Evolutionary conservation across 495 filamentous ascomycete genomes (phyloP).

Genomic region (Trypethelium eluteriae): DNA sequence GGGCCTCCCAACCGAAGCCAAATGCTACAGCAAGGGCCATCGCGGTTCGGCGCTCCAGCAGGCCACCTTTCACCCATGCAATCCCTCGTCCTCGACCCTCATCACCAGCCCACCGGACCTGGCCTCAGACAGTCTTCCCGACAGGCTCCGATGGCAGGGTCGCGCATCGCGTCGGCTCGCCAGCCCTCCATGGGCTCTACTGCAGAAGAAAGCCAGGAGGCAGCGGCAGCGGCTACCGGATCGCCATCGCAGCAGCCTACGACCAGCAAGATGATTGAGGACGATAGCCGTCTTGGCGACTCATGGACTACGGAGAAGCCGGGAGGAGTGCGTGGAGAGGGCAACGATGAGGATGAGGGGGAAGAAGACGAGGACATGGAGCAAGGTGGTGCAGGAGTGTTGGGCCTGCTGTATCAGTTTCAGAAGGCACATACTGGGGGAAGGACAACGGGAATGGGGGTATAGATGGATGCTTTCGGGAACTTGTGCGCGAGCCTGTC

Average conservation of each 20-base stretch:
- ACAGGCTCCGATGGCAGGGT: slow-evolving; percentile 35
- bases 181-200: slow-evolving; percentile 34
- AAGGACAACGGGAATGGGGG: slow-evolving; percentile 29
- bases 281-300: slow-evolving; percentile 54
- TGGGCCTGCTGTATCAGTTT: slow-evolving; percentile 85
- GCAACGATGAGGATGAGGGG: slow-evolving; percentile 44
- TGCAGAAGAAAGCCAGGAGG: slow-evolving; percentile 43
- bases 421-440: slow-evolving; percentile 72
- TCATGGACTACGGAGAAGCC: slow-evolving; percentile 55
- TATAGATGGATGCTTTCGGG: slow-evolving; percentile 9
- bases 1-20: slow-evolving; percentile 24
- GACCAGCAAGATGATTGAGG: slow-evolving; percentile 39
- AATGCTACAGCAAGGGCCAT: slow-evolving; percentile 25
- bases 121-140: slow-evolving; percentile 40
- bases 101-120: slow-evolving; percentile 67
- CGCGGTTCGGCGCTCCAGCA: slow-evolving; percentile 31
- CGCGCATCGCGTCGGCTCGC: slow-evolving; percentile 33
- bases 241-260: slow-evolving; percentile 29
- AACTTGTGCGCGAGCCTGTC: not conserved
- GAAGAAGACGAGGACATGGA: slow-evolving; percentile 30
- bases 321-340: slow-evolving; percentile 38
- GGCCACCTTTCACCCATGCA: slow-evolving; percentile 49
- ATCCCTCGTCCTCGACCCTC: slow-evolving; percentile 76
- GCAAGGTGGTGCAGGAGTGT: slow-evolving; percentile 54
- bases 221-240: slow-evolving; percentile 19